These are phyloP conservation scores for Hamamelis virginiana DNA, from an alignment of 164 flowering plant genomes.

Conservation along the genomic window DNA sequence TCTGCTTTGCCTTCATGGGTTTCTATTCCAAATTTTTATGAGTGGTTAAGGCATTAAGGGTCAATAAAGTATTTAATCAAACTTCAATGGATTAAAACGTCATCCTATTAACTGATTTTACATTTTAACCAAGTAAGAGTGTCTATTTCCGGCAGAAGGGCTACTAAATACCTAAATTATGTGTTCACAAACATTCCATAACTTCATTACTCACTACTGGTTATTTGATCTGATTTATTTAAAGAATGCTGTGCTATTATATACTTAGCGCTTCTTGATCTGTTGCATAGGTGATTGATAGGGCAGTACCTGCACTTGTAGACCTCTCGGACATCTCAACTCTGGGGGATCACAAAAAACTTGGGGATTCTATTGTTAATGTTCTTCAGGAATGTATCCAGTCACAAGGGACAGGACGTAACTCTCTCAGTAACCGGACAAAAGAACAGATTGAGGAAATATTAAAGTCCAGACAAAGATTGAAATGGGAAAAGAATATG, in stretches of 20 bases:
- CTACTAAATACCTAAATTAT: background rate
- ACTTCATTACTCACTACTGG: background rate
- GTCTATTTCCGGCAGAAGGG: background rate
- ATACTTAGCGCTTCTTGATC: background rate
- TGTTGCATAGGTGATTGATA: constrained; percentile 64
- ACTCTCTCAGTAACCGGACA: constrained; percentile 43
- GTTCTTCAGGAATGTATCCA: constrained; percentile 81
- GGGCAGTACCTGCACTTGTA: constrained; percentile 75
- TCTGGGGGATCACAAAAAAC: constrained; percentile 90
- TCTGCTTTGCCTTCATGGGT: no score
- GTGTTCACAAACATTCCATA: background rate
- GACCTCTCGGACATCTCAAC: constrained; percentile 85
- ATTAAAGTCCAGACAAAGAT: constrained; percentile 61
- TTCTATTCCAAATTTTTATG: no score
- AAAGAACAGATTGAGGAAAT: constrained; percentile 80
- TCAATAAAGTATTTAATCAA: no score
- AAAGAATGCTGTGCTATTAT: background rate
- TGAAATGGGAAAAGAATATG: constrained; percentile 91
- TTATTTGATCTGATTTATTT: background rate
- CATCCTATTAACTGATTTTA: no score
- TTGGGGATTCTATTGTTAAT: constrained; percentile 81
- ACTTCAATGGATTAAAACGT: no score
- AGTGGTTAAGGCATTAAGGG: no score
- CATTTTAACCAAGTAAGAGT: no score
- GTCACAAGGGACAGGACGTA: constrained; percentile 65